A percentile compares a stretch with the other conserved stretches of the same genome.
Conservation (phyloP, 805 yeast genomes). For the Saturnispora silvae region DNA sequence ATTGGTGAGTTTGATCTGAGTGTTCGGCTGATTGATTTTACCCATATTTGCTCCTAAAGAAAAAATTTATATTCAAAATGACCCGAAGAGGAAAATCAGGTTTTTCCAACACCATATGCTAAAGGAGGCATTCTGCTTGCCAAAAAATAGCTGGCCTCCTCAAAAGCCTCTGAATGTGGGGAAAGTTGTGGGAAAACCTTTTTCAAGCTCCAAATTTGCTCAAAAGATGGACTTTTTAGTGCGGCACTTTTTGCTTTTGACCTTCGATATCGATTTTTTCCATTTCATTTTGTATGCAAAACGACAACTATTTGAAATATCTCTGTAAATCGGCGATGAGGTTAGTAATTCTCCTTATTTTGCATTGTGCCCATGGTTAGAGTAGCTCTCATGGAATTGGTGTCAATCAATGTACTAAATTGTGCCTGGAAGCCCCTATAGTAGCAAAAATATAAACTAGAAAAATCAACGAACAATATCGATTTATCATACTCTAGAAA, state of each 20-base stretch:
- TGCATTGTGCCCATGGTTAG: no score
- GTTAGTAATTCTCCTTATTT: no score
- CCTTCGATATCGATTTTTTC: background rate
- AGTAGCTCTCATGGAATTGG: no score
- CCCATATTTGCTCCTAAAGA: no score
- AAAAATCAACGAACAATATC: no score
- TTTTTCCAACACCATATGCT: background rate
- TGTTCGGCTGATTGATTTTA: conserved; percentile 72
- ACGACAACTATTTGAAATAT: background rate
- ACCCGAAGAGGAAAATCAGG: background rate
- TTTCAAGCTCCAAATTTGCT: background rate
- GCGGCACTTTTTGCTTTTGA: background rate
- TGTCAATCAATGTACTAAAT: no score
- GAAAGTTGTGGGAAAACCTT: no score
- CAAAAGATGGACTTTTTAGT: background rate
- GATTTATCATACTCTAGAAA: no score
- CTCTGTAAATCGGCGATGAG: background rate
- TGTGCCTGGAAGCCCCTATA: no score
- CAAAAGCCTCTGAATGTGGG: background rate
- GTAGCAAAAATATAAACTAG: no score
- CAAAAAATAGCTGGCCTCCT: no score
- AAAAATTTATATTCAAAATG: background rate
- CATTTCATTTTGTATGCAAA: conserved; percentile 7
- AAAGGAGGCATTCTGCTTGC: background rate
- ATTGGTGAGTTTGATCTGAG: conserved; percentile 84